phyloP scores from a whole-genome alignment of 768 basidiomycete genomes.

The Mycena rebaudengoi region DNA sequence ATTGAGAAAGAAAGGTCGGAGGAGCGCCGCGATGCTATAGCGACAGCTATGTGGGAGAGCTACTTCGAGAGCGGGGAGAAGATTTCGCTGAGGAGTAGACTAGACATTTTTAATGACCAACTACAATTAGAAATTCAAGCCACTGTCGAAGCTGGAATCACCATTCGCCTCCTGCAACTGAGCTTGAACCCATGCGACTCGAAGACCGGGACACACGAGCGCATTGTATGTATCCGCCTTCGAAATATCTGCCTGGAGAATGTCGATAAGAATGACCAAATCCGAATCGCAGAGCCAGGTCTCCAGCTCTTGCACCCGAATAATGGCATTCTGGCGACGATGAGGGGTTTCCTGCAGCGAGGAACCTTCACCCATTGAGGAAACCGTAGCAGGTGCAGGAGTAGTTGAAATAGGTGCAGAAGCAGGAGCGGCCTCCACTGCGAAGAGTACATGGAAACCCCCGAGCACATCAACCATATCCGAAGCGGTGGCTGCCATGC shows the following conservation, averaged over 20 bases:
- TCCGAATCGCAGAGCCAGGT: neutral
- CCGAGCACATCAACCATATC: neutral
- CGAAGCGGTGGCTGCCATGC: neutral
- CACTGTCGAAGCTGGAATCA: no score
- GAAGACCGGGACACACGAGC: neutral
- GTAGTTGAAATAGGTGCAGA: neutral
- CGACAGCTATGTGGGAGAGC: constrained; percentile 42
- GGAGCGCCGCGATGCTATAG: constrained; percentile 33
- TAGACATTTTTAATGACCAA: no score
- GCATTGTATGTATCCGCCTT: neutral
- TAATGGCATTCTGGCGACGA: neutral
- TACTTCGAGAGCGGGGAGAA: neutral
- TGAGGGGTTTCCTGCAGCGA: neutral
- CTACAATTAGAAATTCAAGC: no score
- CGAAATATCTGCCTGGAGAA: neutral
- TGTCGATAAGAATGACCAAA: neutral
- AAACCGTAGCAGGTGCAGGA: neutral
- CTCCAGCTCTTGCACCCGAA: neutral
- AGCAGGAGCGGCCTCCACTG: neutral
- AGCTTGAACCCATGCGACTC: neutral
- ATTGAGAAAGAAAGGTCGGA: constrained; percentile 26
- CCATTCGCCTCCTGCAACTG: no score
- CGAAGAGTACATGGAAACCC: neutral
- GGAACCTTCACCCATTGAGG: no score
- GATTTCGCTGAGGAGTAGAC: neutral